Conservation (phyloP, 805 yeast genomes). For the Maudiozyma pseudohumilis region DNA sequence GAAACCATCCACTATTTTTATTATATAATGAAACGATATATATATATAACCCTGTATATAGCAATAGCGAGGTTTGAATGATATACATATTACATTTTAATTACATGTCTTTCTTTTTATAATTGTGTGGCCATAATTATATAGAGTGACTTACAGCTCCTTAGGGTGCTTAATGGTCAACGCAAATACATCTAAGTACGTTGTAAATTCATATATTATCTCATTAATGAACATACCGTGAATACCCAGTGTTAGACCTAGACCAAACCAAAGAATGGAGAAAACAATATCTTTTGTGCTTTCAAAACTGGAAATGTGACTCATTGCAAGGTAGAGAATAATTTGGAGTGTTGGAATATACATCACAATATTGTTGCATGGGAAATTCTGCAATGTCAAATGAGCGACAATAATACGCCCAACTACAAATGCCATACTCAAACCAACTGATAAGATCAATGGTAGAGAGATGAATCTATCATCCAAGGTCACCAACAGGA, state of each 20-base stretch:
- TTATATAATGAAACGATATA: slow-evolving; percentile 1
- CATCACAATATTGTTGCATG: slow-evolving; percentile 63
- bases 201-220: slow-evolving; percentile 73
- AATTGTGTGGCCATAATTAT: background rate
- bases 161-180: slow-evolving; percentile 76
- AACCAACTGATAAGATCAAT: slow-evolving; percentile 59
- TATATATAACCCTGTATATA: slow-evolving; percentile 6
- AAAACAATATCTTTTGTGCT: slow-evolving; percentile 33
- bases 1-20: background rate
- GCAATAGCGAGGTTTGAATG: slow-evolving; percentile 3
- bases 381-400: slow-evolving; percentile 71
- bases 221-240: slow-evolving; percentile 69
- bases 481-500: slow-evolving; percentile 38
- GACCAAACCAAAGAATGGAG: slow-evolving; percentile 52
- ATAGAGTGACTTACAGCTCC: slow-evolving; percentile 21
- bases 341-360: slow-evolving; percentile 50
- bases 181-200: slow-evolving; percentile 77
- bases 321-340: slow-evolving; percentile 24
- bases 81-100: background rate
- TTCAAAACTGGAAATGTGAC: slow-evolving; percentile 24
- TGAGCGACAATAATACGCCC: slow-evolving; percentile 87
- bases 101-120: background rate
- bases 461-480: slow-evolving; percentile 47
- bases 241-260: slow-evolving; percentile 58
- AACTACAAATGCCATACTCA: slow-evolving; percentile 71